phyloP scores from a whole-genome alignment of 208 protist species.

The Leishmania guyanensis region DNA sequence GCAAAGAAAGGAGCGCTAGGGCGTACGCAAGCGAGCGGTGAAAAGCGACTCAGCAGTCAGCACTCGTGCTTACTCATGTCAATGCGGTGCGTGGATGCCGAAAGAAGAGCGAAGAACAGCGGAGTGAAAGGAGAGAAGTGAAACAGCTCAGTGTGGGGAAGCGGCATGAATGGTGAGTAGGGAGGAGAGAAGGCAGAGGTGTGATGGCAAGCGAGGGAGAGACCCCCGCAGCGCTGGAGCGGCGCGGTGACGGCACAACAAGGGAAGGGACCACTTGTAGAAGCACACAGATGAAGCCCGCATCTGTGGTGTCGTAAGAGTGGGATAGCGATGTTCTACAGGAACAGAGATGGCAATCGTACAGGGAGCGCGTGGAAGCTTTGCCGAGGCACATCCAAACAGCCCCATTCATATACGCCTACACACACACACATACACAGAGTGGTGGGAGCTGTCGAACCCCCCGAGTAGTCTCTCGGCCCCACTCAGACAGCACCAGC shows the following conservation, averaged over 20 bases:
- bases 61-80: too few species aligned
- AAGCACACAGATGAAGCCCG: background rate
- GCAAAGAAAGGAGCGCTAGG: background rate
- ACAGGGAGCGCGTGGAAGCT: too few species aligned
- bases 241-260: background rate
- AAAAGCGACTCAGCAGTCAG: too few species aligned
- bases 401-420: background rate
- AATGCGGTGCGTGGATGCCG: too few species aligned
- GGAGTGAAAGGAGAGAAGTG: background rate
- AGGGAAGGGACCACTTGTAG: background rate
- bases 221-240: background rate
- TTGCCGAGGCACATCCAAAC: background rate
- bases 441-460: background rate
- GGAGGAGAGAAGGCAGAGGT: background rate
- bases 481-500: background rate
- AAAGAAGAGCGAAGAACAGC: background rate
- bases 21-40: too few species aligned
- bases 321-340: background rate
- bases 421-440: background rate
- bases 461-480: background rate
- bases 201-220: background rate
- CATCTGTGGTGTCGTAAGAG: background rate
- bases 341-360: background rate
- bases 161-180: background rate
- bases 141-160: background rate